Conservation (phyloP, 768 basidiomycete species). For the Suillus subluteus region DNA sequence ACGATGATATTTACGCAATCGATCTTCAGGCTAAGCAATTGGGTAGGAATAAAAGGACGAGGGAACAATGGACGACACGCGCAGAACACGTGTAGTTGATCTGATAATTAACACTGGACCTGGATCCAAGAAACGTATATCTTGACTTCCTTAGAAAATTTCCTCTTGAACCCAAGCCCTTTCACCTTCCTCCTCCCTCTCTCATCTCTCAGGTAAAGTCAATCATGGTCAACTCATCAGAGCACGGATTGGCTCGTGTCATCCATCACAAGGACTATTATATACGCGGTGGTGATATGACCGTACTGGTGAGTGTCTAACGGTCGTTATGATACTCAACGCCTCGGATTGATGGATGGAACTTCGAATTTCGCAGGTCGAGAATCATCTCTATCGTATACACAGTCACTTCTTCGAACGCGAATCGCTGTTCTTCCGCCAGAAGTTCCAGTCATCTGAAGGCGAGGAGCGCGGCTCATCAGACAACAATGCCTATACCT, state of each 20-base stretch:
- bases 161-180: conserved; percentile 35
- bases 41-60: conserved; percentile 23
- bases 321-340: not conserved
- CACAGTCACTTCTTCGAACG: conserved; percentile 68
- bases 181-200: conserved; percentile 32
- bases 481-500: conserved; percentile 46
- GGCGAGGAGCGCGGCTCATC: conserved; percentile 39
- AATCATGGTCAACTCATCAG: conserved; percentile 29
- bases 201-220: conserved; percentile 27
- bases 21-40: conserved; percentile 18
- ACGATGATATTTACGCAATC: conserved; percentile 33
- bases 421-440: conserved; percentile 54
- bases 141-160: conserved; percentile 40
- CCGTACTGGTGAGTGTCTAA: conserved; percentile 50
- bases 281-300: conserved; percentile 59
- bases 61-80: conserved; percentile 31
- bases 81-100: conserved; percentile 39
- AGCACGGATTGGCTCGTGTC: conserved; percentile 34
- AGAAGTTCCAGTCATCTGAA: conserved; percentile 36
- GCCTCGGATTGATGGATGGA: conserved; percentile 8
- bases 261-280: conserved; percentile 52
- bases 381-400: conserved; percentile 56
- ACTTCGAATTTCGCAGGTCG: conserved; percentile 46
- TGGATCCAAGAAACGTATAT: conserved; percentile 33
- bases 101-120: conserved; percentile 31